These are phyloP conservation scores for Phytopythium kandeliae DNA, from an alignment of 352 stramenopile species.

Conservation along the genomic window DNA sequence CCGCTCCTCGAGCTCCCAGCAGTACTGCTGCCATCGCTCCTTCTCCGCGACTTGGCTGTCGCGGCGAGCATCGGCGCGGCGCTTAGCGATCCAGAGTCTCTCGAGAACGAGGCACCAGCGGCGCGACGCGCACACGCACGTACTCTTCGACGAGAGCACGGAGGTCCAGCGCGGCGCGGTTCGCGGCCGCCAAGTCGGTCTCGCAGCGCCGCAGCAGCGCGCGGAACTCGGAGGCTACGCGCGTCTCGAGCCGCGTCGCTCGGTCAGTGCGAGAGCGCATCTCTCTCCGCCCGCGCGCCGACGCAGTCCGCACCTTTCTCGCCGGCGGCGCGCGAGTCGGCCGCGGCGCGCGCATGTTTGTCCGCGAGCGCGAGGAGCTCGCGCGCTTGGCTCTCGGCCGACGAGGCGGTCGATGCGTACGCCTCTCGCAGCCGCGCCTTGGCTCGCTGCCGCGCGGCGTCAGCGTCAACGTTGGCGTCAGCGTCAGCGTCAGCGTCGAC, in stretches of 20 bases:
- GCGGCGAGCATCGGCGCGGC: neutral
- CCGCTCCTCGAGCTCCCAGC: conserved; percentile 68
- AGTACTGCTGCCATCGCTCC: conserved; percentile 74
- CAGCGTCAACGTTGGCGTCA: no score
- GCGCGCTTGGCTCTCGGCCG: conserved; percentile 32
- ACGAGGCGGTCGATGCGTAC: conserved; percentile 40
- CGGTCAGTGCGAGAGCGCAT: no score
- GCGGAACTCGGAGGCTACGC: neutral
- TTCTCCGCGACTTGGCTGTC: conserved; percentile 62
- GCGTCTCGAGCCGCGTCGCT: no score
- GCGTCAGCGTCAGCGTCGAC: no score
- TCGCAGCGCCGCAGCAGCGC: conserved; percentile 5
- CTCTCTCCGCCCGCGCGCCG: no score
- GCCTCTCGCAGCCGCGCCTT: conserved; percentile 47
- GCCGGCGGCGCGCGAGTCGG: conserved; percentile 21
- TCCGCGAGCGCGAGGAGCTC: conserved; percentile 33
- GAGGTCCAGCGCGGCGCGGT: conserved; percentile 36
- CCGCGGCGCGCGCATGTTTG: conserved; percentile 18
- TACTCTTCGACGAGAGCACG: conserved; percentile 63
- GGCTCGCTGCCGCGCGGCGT: no score
- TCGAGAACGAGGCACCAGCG: no score
- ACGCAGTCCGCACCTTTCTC: conserved; percentile 29
- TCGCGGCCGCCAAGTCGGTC: conserved; percentile 26
- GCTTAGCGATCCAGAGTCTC: neutral
- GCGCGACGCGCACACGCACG: conserved; percentile 1